Evolutionary conservation across 139 green algal species (phyloP), one percentile per base, ranked within the genome.

Genomic region (Eudorina sp.): DNA sequence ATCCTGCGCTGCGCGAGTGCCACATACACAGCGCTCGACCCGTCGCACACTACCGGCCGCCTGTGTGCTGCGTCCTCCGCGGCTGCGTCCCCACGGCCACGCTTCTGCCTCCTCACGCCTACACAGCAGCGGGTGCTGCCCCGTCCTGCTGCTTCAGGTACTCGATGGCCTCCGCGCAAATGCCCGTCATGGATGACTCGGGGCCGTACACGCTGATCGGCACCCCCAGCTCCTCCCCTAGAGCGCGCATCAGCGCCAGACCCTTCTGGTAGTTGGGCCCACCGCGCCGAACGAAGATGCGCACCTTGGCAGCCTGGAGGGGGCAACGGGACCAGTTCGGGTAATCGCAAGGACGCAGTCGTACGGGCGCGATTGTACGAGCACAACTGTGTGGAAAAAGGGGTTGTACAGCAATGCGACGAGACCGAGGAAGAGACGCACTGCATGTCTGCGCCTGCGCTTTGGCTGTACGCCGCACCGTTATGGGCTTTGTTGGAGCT

Each of bases 191-290:
- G 85, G 85, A 95, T 27, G 91, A 91, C 72, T 98, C 97, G 1
- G 97, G 97, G 6, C 97, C 97, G 83, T 96, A 96, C 86, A 98
- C 96, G 74, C 96, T 80, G 14, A 89, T 38, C 29, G 89, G 88
- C 25, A 99, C 31, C 9, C 90, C 95, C 3, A 97, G 90, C 87
- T 98, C 94, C 0, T 41, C 43, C 0, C 96, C 96, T 45, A 98
- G 89, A 9, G 34, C 46, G 1, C 94, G 86, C 96, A 99, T 98
- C 27, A 94, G 90, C 45, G 92, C 93, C 79, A 94, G 73, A 1
- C 95, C 97, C 75, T 91, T 92, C 72, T 94, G 82, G 91, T 99
- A 99, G 90, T 99, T 99, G 55, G 97, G 97, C 4, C 97, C 97
- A 14, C 97, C 97, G 8, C 97, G 89, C 6, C 97, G 93, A 75